Evolutionary conservation across 768 basidiomycete genomes (phyloP).

Genomic region (Termitomyces sp.): DNA sequence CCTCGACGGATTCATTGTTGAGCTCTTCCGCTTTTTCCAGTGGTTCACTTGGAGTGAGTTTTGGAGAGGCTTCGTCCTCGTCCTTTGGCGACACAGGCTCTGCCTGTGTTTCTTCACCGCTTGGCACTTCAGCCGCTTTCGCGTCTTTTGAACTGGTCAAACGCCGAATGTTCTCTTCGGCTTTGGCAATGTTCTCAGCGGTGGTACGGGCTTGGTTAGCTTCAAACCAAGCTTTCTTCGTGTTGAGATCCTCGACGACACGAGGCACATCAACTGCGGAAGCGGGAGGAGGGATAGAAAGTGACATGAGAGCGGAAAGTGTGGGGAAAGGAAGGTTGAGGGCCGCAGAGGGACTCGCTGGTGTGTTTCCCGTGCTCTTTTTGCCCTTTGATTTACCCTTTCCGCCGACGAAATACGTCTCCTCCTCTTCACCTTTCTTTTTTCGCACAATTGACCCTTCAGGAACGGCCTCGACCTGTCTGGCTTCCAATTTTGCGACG

Average conservation of each 20-base stretch:
- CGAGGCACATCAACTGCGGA: constrained; percentile 73
- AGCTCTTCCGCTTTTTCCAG: constrained; percentile 35
- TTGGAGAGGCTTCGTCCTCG: constrained; percentile 20
- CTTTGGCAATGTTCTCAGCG: constrained; percentile 74
- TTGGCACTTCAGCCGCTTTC: constrained; percentile 27
- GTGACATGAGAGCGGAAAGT: constrained; percentile 76
- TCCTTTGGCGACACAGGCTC: constrained; percentile 38
- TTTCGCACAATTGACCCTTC: constrained; percentile 74
- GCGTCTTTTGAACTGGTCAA: constrained; percentile 42
- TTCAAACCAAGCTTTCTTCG: constrained; percentile 92
- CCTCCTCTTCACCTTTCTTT: constrained; percentile 90
- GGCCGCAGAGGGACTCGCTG: constrained; percentile 18
- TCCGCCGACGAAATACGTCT: constrained; percentile 72
- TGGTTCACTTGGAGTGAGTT: constrained; percentile 32
- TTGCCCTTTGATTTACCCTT: constrained; percentile 65
- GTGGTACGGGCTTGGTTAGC: constrained; percentile 85
- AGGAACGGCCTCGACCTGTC: constrained; percentile 71
- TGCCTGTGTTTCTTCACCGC: constrained; percentile 32
- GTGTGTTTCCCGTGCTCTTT: constrained; percentile 36
- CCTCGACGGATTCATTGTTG: constrained; percentile 22
- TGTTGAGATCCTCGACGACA: constrained; percentile 84
- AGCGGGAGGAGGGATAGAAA: constrained; percentile 88
- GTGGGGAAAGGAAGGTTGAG: constrained; percentile 83
- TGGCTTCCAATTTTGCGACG: constrained; percentile 76
- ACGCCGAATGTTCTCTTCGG: constrained; percentile 67